These are phyloP conservation scores for Terfezia boudieri DNA, from an alignment of 495 filamentous ascomycete genomes.

Conservation along the genomic window DNA sequence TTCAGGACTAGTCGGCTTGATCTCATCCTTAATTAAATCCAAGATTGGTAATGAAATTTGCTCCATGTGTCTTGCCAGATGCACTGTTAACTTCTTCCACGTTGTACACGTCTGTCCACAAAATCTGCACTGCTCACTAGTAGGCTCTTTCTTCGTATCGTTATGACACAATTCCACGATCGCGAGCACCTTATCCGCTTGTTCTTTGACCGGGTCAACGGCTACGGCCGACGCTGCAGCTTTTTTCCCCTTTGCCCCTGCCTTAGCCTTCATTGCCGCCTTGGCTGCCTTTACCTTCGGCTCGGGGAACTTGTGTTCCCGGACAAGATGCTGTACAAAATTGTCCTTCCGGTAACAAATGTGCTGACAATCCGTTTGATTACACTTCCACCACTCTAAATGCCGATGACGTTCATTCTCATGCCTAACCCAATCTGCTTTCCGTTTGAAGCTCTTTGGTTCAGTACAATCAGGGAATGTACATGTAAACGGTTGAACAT, in stretches of 20 bases:
- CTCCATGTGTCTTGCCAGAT: constrained; percentile 95
- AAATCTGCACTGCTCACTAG: constrained; percentile 75
- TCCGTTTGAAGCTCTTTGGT: constrained; percentile 88
- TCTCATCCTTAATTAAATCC: constrained; percentile 30
- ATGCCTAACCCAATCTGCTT: constrained; percentile 93
- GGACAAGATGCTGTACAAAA: constrained; percentile 83
- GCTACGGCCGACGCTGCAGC: constrained; percentile 22
- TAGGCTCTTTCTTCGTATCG: constrained; percentile 39
- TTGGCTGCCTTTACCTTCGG: constrained; percentile 36
- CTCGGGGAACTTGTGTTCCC: constrained; percentile 76
- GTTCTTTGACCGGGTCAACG: constrained; percentile 1
- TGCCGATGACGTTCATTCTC: constrained; percentile 87
- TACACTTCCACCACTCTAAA: constrained; percentile 81
- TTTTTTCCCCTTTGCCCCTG: constrained; percentile 15
- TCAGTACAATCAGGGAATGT: constrained; percentile 65
- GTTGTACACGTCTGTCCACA: constrained; percentile 60
- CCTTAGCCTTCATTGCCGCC: constrained; percentile 14
- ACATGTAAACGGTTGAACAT: constrained; percentile 87
- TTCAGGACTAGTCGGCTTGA: neutral
- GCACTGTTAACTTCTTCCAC: constrained; percentile 89
- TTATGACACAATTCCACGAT: constrained; percentile 62
- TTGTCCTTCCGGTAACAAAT: constrained; percentile 83
- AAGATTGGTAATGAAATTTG: constrained; percentile 73
- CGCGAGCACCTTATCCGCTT: constrained; percentile 42
- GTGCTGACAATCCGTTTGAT: constrained; percentile 58